A percentile compares a stretch with the other conserved stretches of the same genome.
Conservation (phyloP, 2,329 filamentous ascomycete species). For the Cladosporium sp. region DNA sequence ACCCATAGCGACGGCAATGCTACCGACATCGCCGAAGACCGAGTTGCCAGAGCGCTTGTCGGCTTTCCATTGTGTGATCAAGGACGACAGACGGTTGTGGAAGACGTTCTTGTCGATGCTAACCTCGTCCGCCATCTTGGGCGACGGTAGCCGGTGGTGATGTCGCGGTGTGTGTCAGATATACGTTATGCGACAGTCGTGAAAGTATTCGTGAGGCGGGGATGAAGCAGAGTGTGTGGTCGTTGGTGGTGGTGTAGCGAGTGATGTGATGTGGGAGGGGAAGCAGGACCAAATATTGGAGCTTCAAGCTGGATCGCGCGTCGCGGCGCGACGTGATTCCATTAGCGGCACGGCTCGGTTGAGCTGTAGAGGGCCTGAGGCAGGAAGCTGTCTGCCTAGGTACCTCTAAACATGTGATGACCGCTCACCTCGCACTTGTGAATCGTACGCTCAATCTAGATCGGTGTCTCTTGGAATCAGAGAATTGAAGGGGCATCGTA, state of each 20-base stretch:
- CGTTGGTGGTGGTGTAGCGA: not conserved
- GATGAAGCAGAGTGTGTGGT: not conserved
- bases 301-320: not conserved
- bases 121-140: slow-evolving; percentile 67
- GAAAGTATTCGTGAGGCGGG: not conserved
- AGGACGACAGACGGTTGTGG: slow-evolving; percentile 82
- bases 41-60: slow-evolving; percentile 84
- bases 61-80: slow-evolving; percentile 89
- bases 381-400: not conserved
- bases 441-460: too few relatives aligned
- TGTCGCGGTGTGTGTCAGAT: slow-evolving; percentile 4
- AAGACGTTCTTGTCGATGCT: slow-evolving; percentile 92
- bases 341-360: too few relatives aligned
- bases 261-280: not conserved
- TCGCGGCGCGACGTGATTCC: not conserved
- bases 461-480: too few relatives aligned
- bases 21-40: slow-evolving; percentile 78
- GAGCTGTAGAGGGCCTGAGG: not conserved
- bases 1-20: slow-evolving; percentile 85
- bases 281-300: not conserved
- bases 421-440: too few relatives aligned
- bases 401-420: too few relatives aligned
- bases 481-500: too few relatives aligned
- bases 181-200: too few relatives aligned
- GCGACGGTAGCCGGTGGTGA: slow-evolving; percentile 1